These are phyloP conservation scores for Mycena pura DNA, from an alignment of 768 basidiomycete genomes.

Conservation along the genomic window DNA sequence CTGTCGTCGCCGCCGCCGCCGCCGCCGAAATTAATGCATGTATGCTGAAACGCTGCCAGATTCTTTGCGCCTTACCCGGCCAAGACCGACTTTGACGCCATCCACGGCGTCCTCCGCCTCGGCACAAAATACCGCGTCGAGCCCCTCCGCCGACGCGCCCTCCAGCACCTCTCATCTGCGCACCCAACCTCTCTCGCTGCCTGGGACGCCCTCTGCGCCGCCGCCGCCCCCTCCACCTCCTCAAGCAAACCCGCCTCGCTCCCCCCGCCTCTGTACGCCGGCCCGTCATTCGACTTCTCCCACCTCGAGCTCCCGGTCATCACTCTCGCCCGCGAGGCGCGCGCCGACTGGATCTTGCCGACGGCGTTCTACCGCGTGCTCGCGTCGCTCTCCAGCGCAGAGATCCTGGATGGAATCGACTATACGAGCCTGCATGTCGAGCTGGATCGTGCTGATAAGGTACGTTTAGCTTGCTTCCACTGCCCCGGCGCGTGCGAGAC, in stretches of 20 bases:
- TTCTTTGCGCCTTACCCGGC: conserved; percentile 29
- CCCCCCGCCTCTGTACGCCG: conserved; percentile 2
- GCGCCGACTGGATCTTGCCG: conserved; percentile 22
- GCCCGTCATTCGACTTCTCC: conserved; percentile 19
- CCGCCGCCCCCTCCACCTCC: background rate
- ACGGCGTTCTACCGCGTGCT: conserved; percentile 18
- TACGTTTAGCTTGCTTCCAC: too few relatives aligned
- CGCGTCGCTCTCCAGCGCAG: conserved; percentile 5
- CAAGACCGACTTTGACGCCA: conserved; percentile 22
- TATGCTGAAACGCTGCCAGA: background rate
- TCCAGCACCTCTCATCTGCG: conserved; percentile 23
- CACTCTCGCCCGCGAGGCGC: conserved; percentile 19
- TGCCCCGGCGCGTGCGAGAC: too few relatives aligned
- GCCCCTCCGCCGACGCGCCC: conserved; percentile 25
- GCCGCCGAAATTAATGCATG: background rate
- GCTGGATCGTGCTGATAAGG: conserved; percentile 22
- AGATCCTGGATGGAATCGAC: conserved; percentile 26
- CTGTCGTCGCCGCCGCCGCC: background rate
- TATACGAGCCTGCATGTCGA: conserved; percentile 26
- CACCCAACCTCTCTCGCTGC: conserved; percentile 17
- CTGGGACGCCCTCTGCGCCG: conserved; percentile 19
- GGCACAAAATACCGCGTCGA: conserved; percentile 25
- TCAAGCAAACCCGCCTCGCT: too few relatives aligned
- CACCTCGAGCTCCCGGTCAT: conserved; percentile 29
- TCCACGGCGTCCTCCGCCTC: conserved; percentile 25